A percentile compares a stretch with the other conserved stretches of the same genome.
phyloP scores from a whole-genome alignment of 2,329 filamentous ascomycete species.

The Leptodontidium sp. region DNA sequence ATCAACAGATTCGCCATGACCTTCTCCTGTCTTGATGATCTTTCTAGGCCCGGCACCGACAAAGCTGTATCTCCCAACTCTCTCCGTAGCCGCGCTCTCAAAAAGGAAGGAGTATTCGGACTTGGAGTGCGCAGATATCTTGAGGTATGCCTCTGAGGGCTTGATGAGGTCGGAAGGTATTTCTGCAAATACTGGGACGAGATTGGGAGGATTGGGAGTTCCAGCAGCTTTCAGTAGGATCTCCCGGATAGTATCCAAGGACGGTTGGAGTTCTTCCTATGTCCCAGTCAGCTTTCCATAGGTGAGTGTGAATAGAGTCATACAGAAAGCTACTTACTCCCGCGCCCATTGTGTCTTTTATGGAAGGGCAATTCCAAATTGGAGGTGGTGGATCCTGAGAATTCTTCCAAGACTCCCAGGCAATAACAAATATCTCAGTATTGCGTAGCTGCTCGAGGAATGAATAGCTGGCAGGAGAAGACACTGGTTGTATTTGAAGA shows the following conservation, averaged over 20 bases:
- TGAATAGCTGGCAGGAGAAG: not conserved
- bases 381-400: no score
- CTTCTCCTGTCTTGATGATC: constrained; percentile 85
- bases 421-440: no score
- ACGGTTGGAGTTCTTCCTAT: constrained; percentile 63
- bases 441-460: no score
- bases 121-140: constrained; percentile 78
- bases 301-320: constrained; percentile 34
- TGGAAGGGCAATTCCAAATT: not conserved
- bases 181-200: constrained; percentile 83
- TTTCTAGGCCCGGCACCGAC: constrained; percentile 83
- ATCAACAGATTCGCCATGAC: constrained; percentile 84
- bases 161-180: constrained; percentile 94
- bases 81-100: constrained; percentile 94
- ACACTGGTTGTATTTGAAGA: not conserved
- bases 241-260: constrained; percentile 65
- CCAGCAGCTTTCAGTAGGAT: constrained; percentile 60
- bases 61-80: constrained; percentile 94
- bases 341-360: constrained; percentile 37
- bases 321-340: constrained; percentile 37
- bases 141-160: constrained; percentile 93
- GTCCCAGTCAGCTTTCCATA: constrained; percentile 38
- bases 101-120: constrained; percentile 92
- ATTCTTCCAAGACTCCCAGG: no score
- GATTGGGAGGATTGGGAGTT: constrained; percentile 69